A percentile compares a stretch with the other conserved stretches of the same genome.
phyloP scores from a whole-genome alignment of 805 yeast genomes.

The Yamadazyma akitaensis region DNA sequence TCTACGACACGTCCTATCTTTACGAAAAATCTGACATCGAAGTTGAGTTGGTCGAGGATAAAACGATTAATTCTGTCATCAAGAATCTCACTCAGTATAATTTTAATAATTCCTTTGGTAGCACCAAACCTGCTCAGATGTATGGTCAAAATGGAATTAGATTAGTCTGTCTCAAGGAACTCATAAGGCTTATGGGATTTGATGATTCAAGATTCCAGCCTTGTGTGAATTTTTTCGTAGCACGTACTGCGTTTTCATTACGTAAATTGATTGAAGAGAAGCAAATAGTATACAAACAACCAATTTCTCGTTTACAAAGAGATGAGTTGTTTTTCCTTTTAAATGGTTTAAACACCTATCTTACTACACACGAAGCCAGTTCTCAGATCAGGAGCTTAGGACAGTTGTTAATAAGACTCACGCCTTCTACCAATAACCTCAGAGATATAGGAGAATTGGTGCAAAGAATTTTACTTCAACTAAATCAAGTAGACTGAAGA shows the following conservation, averaged over 20 bases:
- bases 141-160: constrained; percentile 49
- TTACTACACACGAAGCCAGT: neutral
- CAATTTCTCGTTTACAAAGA: constrained; percentile 64
- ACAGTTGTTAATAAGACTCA: neutral
- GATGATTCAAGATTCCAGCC: constrained; percentile 17
- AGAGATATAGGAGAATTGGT: neutral
- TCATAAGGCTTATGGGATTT: constrained; percentile 40
- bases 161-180: constrained; percentile 48
- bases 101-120: constrained; percentile 55
- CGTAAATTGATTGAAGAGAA: constrained; percentile 64
- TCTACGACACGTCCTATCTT: constrained; percentile 60
- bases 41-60: constrained; percentile 21
- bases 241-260: constrained; percentile 59
- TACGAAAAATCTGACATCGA: constrained; percentile 60
- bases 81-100: constrained; percentile 36
- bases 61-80: constrained; percentile 34
- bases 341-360: constrained; percentile 28
- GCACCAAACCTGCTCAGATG: constrained; percentile 49
- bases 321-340: constrained; percentile 54
- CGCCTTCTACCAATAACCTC: neutral
- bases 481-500: neutral
- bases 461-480: neutral
- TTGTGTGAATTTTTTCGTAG: constrained; percentile 40
- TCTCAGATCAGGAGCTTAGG: neutral
- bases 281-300: constrained; percentile 55